Percentiles rank a stretch among this genome's conserved stretches.
phyloP scores from a whole-genome alignment of 768 basidiomycete genomes.

The Russula ochroleuca region DNA sequence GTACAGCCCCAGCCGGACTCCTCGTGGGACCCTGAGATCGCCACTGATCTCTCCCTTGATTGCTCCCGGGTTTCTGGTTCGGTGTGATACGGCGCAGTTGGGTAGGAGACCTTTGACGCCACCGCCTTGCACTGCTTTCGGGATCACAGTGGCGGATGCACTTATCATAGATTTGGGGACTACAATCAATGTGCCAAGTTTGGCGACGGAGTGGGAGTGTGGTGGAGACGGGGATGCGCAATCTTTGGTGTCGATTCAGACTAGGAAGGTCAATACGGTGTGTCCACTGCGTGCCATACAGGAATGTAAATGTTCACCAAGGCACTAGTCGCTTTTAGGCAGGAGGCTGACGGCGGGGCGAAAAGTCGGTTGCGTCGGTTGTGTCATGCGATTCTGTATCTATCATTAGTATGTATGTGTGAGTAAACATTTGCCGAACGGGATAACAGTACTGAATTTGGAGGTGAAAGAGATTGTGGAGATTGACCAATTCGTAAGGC shows the following conservation, averaged over 20 bases:
- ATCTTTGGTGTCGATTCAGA: background rate
- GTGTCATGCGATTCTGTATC: background rate
- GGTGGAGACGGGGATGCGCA: background rate
- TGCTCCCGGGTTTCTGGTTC: background rate
- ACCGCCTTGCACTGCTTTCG: background rate
- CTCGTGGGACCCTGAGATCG: background rate
- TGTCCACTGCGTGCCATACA: background rate
- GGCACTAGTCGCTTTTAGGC: constrained; percentile 5
- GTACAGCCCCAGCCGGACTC: background rate
- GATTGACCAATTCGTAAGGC: background rate
- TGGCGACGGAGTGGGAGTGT: background rate
- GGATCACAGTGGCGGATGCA: background rate
- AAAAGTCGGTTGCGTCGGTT: background rate
- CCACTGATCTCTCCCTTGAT: background rate
- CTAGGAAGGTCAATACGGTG: background rate
- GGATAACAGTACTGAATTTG: background rate
- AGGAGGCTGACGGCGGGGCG: background rate
- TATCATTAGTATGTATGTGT: background rate
- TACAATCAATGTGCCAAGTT: background rate
- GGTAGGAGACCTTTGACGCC: too few species aligned
- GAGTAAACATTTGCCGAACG: background rate
- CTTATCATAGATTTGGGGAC: background rate
- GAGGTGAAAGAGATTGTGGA: background rate
- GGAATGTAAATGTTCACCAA: background rate
- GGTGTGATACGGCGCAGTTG: background rate